Evolutionary conservation across 2,329 filamentous ascomycete genomes (phyloP).

Genomic region (Coleophoma crateriformis): DNA sequence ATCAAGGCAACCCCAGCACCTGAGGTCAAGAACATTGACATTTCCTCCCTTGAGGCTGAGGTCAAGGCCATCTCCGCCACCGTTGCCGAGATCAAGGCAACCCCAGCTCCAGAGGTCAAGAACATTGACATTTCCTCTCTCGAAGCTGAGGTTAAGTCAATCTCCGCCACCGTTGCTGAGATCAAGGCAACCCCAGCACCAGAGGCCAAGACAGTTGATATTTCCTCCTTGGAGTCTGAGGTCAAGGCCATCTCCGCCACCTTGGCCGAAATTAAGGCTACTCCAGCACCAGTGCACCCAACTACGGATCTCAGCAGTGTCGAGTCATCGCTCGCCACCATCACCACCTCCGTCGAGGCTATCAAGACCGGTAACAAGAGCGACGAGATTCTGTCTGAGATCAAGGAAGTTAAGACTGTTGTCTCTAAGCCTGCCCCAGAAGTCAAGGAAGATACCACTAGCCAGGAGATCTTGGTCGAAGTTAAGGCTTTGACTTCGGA

Average conservation of each 20-base stretch:
- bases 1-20: slow-evolving; percentile 2
- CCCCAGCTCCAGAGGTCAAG: background rate
- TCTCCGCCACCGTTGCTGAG: slow-evolving; percentile 9
- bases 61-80: slow-evolving; percentile 8
- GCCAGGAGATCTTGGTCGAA: background rate
- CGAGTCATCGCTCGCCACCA: background rate
- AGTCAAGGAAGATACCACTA: background rate
- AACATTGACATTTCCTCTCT: background rate
- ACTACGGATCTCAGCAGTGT: background rate
- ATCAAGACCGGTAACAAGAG: background rate
- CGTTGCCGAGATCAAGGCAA: slow-evolving; percentile 9
- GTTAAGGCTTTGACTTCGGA: background rate
- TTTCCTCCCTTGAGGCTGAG: slow-evolving; percentile 10
- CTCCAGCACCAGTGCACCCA: background rate
- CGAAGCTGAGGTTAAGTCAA: slow-evolving; percentile 6
- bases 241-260: slow-evolving; percentile 6
- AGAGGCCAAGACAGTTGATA: slow-evolving; percentile 10
- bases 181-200: slow-evolving; percentile 16
- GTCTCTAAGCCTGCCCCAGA: background rate
- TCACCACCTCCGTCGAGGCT: background rate
- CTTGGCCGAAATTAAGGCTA: slow-evolving; percentile 14
- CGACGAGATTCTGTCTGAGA: background rate
- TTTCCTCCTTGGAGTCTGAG: slow-evolving; percentile 10
- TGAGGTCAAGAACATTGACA: slow-evolving; percentile 6
- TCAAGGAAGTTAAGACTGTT: background rate